Percentiles rank a stretch among this genome's conserved stretches.
Conservation (phyloP, 2,329 filamentous ascomycete species). For the Tolypocladium inflatum region DNA sequence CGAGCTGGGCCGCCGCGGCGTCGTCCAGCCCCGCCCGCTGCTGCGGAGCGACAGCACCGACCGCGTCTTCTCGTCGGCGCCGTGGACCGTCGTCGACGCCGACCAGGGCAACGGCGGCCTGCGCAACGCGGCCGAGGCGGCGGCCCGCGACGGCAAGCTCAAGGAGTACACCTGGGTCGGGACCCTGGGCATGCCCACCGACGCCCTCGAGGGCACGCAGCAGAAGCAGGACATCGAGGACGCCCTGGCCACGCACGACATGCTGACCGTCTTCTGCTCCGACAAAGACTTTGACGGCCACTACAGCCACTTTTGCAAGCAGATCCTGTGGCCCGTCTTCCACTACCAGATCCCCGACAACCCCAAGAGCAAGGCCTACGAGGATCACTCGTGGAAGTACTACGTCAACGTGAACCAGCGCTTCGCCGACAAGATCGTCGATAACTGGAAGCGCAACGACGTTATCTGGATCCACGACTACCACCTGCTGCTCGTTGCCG, state of each 20-base stretch:
- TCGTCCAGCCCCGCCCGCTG: constrained; percentile 43
- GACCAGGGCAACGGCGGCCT: constrained; percentile 91
- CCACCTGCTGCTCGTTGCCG: constrained; percentile 79
- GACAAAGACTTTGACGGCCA: constrained; percentile 93
- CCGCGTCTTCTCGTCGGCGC: constrained; percentile 62
- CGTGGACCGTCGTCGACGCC: constrained; percentile 75
- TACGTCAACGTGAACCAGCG: constrained; percentile 89
- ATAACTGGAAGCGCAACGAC: constrained; percentile 89
- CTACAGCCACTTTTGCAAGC: constrained; percentile 94
- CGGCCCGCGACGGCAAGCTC: constrained; percentile 57
- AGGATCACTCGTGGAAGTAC: constrained; percentile 93
- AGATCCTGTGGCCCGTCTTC: constrained; percentile 94
- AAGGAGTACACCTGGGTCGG: constrained; percentile 83
- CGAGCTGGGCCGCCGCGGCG: constrained; percentile 46
- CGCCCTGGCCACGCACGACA: constrained; percentile 68
- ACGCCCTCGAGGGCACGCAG: constrained; percentile 63
- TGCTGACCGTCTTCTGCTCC: constrained; percentile 73
- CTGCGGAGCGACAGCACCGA: constrained; percentile 55
- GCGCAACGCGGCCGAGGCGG: constrained; percentile 77
- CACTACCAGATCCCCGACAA: constrained; percentile 98
- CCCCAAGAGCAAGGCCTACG: constrained; percentile 95
- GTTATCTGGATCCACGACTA: constrained; percentile 96
- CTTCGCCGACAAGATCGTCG: constrained; percentile 83
- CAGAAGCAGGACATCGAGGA: constrained; percentile 79
- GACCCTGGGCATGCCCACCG: constrained; percentile 88